Evolutionary conservation across 441 rosid genomes (phyloP), one percentile per base, ranked within the genome.

Genomic region (Eutrema salsugineum): DNA sequence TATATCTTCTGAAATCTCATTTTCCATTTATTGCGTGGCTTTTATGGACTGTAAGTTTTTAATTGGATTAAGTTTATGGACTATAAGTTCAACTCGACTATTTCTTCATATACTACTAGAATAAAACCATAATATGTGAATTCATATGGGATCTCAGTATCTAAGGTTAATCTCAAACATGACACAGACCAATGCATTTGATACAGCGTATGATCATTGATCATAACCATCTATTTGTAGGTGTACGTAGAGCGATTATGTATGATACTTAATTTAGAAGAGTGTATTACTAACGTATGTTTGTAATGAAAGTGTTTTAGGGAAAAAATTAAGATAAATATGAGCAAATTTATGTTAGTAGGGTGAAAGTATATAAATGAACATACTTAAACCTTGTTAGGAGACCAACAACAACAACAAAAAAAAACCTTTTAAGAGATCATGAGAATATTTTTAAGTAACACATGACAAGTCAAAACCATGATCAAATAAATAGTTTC

Each of bases 121-220:
- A 53, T 43, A 51, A 53, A n/a, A 62, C 11, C 36, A 6, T 39
- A 19, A 19, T 53, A 71, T 50, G 38, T 54, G 55, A 33, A 24
- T 33, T 16, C 9, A 10, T 7, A 22, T 22, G 32, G 28, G 63
- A 51, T 47, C 28, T 50, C 24, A 15, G 8, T 43, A 50, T 71
- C 57, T 50, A 62, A 62, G 6, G 39, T 63, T 46, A 50, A 43
- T 30, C 54, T 40, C 76, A 62, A 28, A 62, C 68, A 53, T 15
- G 62, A 20, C 42, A 64, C 33, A 49, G 20, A 36, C 58, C 24
- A 27, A 30, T 17, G 53, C 32, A 35, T 42, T 22, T 30, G 32
- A 40, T 16, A 12, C 32, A 17, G 19, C 22, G 12, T 53, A 16
- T 20, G 55, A n/a, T n/a, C n/a, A n/a, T n/a, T 20, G 11, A 11